A percentile compares a stretch with the other conserved stretches of the same genome.
These are phyloP conservation scores for Viola odorata DNA, from an alignment of 345 rosid genomes.

Conservation along the genomic window DNA sequence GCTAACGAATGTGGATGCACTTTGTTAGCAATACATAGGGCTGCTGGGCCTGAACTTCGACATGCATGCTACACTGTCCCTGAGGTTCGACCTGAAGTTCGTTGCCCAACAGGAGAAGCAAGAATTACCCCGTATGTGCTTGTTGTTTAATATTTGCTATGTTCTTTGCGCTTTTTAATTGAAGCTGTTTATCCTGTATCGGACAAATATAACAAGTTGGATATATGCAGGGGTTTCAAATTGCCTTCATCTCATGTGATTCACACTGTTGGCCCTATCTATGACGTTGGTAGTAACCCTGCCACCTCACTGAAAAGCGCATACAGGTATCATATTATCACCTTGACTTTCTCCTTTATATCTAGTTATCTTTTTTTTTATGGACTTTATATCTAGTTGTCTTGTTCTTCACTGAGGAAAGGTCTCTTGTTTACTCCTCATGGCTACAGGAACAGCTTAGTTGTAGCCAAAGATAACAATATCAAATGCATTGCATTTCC, in stretches of 20 bases:
- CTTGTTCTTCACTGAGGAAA: too few relatives aligned
- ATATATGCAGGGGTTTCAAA: too few relatives aligned
- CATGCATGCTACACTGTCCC: conserved; percentile 68
- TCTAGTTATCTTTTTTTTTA: too few relatives aligned
- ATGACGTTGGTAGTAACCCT: conserved; percentile 45
- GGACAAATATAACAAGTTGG: too few relatives aligned
- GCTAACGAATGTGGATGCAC: background rate
- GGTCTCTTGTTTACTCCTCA: too few relatives aligned
- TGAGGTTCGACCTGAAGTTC: conserved; percentile 55
- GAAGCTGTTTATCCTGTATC: too few relatives aligned
- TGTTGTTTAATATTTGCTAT: background rate
- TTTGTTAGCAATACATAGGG: conserved; percentile 57
- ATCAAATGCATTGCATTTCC: conserved; percentile 75
- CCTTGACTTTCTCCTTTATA: too few relatives aligned
- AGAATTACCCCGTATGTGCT: conserved; percentile 63
- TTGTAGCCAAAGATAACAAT: conserved; percentile 60
- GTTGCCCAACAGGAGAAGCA: conserved; percentile 84
- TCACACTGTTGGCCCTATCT: conserved; percentile 81
- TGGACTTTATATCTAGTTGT: too few relatives aligned
- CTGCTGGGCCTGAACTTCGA: conserved; percentile 69
- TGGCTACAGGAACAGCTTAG: conserved; percentile 60
- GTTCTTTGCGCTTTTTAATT: background rate
- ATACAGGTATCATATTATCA: conserved; percentile 40
- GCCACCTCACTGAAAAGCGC: conserved; percentile 45
- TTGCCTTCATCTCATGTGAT: conserved; percentile 8